Evolutionary conservation across 129 eudicot genomes (phyloP), one percentile per base, ranked within the genome.

Genomic region (Erigeron canadensis): DNA sequence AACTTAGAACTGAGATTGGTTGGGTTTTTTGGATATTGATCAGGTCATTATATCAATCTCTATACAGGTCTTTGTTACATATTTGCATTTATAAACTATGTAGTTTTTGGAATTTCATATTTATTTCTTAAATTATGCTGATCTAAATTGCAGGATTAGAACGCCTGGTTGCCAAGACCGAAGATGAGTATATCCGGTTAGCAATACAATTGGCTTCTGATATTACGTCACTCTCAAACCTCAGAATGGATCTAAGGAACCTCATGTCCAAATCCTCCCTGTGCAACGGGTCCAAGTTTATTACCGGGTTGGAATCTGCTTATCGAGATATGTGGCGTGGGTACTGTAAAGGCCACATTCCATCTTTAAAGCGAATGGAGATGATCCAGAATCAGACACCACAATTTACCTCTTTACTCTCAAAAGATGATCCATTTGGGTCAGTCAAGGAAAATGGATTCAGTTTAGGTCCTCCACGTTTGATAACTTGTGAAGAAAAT

Each of bases 221-320:
- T 34, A 53, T 92, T 21, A 74, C 82, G 0, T 83, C 89, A 73
- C 96, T 92, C 22, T 83, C 98, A 63, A 76, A 81, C 69, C 75
- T 92, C 66, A 85, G 96, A 81, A 81, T 82, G 91, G 74, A 77
- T 80, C 86, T 92, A 67, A 84, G 98, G 37, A 92, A 83, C 64
- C 89, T 79, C 67, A 92, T 92, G 98, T 74, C 86, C 21, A 87
- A 89, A 57, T 92, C 98, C 61, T 90, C 95, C 28, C 84, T 92
- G 51, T 92, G 98, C 68, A 83, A 92, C 6, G 96, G 98, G 47
- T 67, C 91, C 53, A 89, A 82, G 21, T 92, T 92, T 70, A 78
- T 75, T 57, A 70, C 39, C 22, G 91, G 88, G 67, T 70, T 92
- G 73, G 98, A 92, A 75, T 83, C 91, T 1, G 55, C 83, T 17